These are phyloP conservation scores for Firmiana major DNA, from an alignment of 345 rosid genomes.

Conservation along the genomic window DNA sequence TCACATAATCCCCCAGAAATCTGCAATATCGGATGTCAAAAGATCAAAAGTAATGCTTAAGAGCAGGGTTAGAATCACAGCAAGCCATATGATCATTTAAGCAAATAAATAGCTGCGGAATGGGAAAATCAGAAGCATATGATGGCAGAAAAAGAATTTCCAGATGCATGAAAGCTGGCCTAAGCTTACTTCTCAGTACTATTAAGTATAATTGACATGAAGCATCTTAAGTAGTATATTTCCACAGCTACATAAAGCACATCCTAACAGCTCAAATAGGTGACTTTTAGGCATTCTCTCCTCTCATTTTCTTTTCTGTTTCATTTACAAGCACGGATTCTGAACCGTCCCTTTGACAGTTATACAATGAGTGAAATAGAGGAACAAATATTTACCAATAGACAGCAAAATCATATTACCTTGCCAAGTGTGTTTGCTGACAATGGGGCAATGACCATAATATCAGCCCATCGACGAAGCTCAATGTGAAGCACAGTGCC, in stretches of 20 bases:
- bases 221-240: not conserved
- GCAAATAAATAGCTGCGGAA: not conserved
- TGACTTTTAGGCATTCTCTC: not conserved
- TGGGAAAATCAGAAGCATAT: not conserved
- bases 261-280: not conserved
- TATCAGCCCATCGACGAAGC: constrained; percentile 91
- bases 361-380: not conserved
- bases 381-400: not conserved
- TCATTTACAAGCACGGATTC: not conserved
- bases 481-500: constrained; percentile 90
- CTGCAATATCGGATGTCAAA: constrained; percentile 25
- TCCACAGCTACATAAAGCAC: not conserved
- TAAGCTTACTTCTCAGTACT: not conserved
- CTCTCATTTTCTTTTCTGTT: not conserved
- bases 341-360: not conserved
- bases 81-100: not conserved
- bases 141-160: not conserved
- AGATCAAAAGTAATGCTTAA: not conserved
- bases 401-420: constrained; percentile 34
- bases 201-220: not conserved
- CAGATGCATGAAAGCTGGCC: not conserved
- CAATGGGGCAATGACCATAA: constrained; percentile 84
- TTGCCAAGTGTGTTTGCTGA: constrained; percentile 95
- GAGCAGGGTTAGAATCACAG: not conserved
- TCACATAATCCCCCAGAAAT: constrained; percentile 93